These are phyloP conservation scores for Pseudotsuga menziesii DNA, from an alignment of 75 land plant species.

Conservation along the genomic window DNA sequence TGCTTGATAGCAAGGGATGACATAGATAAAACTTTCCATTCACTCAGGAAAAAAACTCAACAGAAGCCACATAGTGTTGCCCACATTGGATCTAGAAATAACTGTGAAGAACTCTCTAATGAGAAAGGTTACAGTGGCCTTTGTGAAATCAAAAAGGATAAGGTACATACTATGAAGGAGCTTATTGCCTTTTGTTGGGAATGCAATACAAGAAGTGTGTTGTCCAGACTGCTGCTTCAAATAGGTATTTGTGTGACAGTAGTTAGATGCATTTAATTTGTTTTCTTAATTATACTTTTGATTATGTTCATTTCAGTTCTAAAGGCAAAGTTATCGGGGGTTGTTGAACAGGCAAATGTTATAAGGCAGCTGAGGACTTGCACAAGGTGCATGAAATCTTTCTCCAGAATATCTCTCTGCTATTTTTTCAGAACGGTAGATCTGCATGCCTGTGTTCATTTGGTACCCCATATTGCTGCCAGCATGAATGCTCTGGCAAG, in stretches of 20 bases:
- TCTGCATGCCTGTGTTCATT: neutral
- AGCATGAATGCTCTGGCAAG: conserved; percentile 13
- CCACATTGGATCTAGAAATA: neutral
- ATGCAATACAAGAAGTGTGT: conserved; percentile 29
- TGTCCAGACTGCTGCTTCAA: conserved; percentile 42
- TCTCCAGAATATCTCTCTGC: conserved; percentile 25
- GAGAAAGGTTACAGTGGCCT: conserved; percentile 24
- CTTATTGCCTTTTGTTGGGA: conserved; percentile 46
- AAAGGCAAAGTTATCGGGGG: neutral
- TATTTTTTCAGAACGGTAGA: conserved; percentile 9
- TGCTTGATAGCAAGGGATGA: neutral
- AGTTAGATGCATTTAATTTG: neutral
- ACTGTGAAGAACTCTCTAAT: neutral
- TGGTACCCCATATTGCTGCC: neutral
- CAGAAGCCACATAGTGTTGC: neutral
- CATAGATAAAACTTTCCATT: neutral
- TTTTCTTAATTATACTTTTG: neutral
- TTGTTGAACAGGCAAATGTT: conserved; percentile 35
- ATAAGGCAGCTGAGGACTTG: conserved; percentile 7
- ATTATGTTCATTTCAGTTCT: neutral
- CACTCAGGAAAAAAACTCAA: neutral
- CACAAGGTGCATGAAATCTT: conserved; percentile 33
- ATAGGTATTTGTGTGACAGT: conserved; percentile 38
- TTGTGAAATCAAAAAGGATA: conserved; percentile 7
- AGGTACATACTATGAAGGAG: conserved; percentile 27